Conservation (phyloP, 805 yeast genomes). For the Lachancea dasiensis region DNA sequence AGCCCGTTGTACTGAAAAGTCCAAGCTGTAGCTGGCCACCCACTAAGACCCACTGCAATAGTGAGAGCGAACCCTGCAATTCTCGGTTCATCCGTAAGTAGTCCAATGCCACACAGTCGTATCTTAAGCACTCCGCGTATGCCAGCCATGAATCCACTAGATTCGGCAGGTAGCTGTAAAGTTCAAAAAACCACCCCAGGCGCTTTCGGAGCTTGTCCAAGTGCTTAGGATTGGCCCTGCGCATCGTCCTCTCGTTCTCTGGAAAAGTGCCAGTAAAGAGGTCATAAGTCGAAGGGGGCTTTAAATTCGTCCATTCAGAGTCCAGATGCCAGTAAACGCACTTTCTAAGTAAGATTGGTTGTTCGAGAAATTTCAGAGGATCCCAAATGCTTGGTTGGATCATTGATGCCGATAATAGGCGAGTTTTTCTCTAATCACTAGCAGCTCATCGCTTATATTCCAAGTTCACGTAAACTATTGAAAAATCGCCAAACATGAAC, state of each 20-base stretch:
- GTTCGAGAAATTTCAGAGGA: constrained; percentile 15
- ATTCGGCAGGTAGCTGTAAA: constrained; percentile 23
- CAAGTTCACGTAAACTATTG: not conserved
- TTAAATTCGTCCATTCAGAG: constrained; percentile 5
- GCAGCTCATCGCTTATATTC: not conserved
- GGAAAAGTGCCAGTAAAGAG: constrained; percentile 3
- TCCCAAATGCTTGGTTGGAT: no score
- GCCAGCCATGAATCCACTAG: constrained; percentile 23
- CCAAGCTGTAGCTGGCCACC: constrained; percentile 18
- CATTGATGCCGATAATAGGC: no score
- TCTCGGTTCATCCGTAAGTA: constrained; percentile 24
- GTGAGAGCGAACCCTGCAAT: constrained; percentile 21
- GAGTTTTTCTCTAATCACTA: not conserved
- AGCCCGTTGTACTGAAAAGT: constrained; percentile 18
- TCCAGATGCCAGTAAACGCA: constrained; percentile 24
- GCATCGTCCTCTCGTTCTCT: not conserved
- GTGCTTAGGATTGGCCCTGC: not conserved
- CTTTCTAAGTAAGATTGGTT: constrained; percentile 24
- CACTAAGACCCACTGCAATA: constrained; percentile 22
- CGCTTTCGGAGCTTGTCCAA: constrained; percentile 9
- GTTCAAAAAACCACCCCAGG: constrained; percentile 18
- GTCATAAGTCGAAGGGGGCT: constrained; percentile 7
- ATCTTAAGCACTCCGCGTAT: constrained; percentile 24
- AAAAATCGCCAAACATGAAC: not conserved
- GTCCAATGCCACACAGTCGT: constrained; percentile 29